Conservation (phyloP, 2,329 filamentous ascomycete genomes). For the Ophiostoma ulmi region DNA sequence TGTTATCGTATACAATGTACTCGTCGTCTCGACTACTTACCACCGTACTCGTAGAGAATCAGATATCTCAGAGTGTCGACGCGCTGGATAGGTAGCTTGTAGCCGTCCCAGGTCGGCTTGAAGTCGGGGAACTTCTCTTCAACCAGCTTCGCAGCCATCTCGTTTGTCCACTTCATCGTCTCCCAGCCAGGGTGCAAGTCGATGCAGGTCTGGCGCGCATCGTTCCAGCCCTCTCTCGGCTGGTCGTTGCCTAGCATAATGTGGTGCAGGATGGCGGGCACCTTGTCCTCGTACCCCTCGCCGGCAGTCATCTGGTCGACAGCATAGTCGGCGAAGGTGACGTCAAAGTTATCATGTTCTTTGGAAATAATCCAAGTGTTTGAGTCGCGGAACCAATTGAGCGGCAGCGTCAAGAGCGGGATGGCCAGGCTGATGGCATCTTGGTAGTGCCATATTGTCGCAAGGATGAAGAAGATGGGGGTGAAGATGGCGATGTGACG, state of each 20-base stretch:
- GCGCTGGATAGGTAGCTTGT: slow-evolving; percentile 69
- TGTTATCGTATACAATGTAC: no score
- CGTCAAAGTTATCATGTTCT: slow-evolving; percentile 20
- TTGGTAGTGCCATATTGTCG: slow-evolving; percentile 12
- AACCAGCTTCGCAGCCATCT: slow-evolving; percentile 50
- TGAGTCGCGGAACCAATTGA: slow-evolving; percentile 15
- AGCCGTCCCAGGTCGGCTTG: slow-evolving; percentile 66
- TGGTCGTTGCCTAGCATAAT: slow-evolving; percentile 17
- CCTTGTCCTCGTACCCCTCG: slow-evolving; percentile 16
- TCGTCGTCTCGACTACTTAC: slow-evolving; percentile 32
- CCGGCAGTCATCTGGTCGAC: slow-evolving; percentile 17
- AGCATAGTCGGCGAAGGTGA: slow-evolving; percentile 21
- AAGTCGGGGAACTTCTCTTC: slow-evolving; percentile 71
- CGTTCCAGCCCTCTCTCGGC: slow-evolving; percentile 14
- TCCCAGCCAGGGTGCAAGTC: slow-evolving; percentile 22
- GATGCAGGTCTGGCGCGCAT: slow-evolving; percentile 21
- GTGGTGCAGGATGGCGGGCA: slow-evolving; percentile 22
- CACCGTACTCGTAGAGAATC: slow-evolving; percentile 68
- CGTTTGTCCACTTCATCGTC: slow-evolving; percentile 21
- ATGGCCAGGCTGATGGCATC: background rate
- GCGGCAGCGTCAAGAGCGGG: background rate
- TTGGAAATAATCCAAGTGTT: slow-evolving; percentile 15
- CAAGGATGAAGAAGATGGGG: background rate
- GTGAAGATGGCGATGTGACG: slow-evolving; percentile 10
- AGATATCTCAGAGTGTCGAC: slow-evolving; percentile 77